phyloP scores from a whole-genome alignment of 768 basidiomycete genomes.

The Pseudohyphozyma bogoriensis region DNA sequence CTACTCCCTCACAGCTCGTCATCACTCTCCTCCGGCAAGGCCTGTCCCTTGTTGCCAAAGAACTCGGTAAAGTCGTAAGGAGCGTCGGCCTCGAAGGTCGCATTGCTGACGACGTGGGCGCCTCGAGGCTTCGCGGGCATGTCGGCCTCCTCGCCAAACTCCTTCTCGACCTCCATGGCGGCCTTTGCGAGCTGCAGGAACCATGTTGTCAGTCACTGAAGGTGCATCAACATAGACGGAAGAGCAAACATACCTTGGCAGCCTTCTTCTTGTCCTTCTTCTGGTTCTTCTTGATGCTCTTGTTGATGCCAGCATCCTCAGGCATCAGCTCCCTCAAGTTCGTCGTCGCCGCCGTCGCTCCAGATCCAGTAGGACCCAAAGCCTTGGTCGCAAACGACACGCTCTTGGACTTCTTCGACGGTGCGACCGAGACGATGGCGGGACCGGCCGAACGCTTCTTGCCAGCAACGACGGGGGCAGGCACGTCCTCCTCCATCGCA shows the following conservation, averaged over 20 bases:
- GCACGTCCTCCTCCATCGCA: conserved; percentile 19
- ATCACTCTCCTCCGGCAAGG: not conserved
- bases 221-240: too few relatives aligned
- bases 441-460: conserved; percentile 17
- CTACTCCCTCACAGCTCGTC: not conserved
- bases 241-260: conserved; percentile 15
- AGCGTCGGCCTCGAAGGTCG: conserved; percentile 5
- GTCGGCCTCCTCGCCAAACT: conserved; percentile 27
- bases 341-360: not conserved
- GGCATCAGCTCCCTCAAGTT: conserved; percentile 17
- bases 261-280: conserved; percentile 35
- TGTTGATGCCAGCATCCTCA: conserved; percentile 27
- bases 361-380: conserved; percentile 22
- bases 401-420: conserved; percentile 27
- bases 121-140: conserved; percentile 11
- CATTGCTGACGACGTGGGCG: conserved; percentile 7
- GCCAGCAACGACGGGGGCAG: not conserved
- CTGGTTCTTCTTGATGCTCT: conserved; percentile 25
- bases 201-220: too few relatives aligned
- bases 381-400: conserved; percentile 27
- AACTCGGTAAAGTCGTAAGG: conserved; percentile 29
- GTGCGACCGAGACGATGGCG: conserved; percentile 29
- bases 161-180: conserved; percentile 10
- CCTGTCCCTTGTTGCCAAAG: conserved; percentile 8
- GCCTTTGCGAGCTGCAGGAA: too few relatives aligned